Evolutionary conservation across 495 filamentous ascomycete species (phyloP).

Genomic region (Penicillium pancosmium): DNA sequence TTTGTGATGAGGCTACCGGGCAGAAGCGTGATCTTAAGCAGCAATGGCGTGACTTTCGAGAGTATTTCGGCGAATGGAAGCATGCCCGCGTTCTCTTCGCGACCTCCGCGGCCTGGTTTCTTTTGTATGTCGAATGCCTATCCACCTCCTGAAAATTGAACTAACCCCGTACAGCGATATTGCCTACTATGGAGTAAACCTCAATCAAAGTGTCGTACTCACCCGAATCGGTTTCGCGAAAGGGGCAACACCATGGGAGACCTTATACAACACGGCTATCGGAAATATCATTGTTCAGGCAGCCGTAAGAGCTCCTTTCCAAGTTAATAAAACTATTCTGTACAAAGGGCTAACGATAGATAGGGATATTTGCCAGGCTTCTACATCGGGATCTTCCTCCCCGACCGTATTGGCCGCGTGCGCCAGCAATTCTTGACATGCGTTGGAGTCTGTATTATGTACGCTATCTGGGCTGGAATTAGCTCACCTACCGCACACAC

Average conservation of each 20-base stretch:
- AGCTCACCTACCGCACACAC: conserved; percentile 28
- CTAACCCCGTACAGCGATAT: conserved; percentile 27
- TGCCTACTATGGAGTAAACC: conserved; percentile 43
- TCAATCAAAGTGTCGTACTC: conserved; percentile 41
- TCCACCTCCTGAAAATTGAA: background rate
- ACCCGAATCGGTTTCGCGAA: conserved; percentile 34
- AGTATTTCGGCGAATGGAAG: conserved; percentile 23
- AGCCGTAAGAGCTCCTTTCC: conserved; percentile 17
- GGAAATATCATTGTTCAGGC: conserved; percentile 40
- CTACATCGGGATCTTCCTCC: conserved; percentile 38
- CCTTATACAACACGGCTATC: conserved; percentile 33
- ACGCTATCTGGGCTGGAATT: conserved; percentile 37
- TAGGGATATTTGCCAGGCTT: conserved; percentile 39
- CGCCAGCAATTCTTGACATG: conserved; percentile 36
- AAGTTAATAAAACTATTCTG: background rate
- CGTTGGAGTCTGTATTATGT: conserved; percentile 30
- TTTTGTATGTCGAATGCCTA: conserved; percentile 19
- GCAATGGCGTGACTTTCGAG: conserved; percentile 26
- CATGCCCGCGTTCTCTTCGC: conserved; percentile 27
- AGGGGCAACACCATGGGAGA: conserved; percentile 33
- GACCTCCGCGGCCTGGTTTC: conserved; percentile 27
- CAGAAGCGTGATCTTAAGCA: conserved; percentile 19
- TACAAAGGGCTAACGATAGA: background rate
- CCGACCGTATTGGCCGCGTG: conserved; percentile 34
- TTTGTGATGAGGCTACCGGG: conserved; percentile 14